Evolutionary conservation across 176 grass and related monocot species (phyloP).

Genomic region (Cenchrus americanus): DNA sequence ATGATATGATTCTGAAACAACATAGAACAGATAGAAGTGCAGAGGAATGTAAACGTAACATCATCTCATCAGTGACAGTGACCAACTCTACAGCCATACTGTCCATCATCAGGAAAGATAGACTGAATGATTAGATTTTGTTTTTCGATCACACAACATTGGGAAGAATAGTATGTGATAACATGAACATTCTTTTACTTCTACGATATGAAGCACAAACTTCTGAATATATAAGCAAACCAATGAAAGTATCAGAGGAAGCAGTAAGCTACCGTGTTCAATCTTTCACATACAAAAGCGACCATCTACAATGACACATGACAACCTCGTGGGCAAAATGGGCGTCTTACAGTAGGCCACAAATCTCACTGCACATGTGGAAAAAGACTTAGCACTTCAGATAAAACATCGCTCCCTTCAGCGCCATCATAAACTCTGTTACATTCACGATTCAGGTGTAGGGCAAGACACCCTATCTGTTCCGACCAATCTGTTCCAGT

Average conservation of each 20-base stretch:
- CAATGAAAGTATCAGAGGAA: conserved; percentile 30
- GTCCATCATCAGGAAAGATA: background rate
- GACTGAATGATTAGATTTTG: background rate
- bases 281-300: conserved; percentile 36
- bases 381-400: conserved; percentile 37
- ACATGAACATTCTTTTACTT: background rate
- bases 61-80: conserved; percentile 8
- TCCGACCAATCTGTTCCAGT: conserved; percentile 35
- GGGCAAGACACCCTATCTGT: conserved; percentile 14
- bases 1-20: background rate
- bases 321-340: conserved; percentile 47
- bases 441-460: background rate
- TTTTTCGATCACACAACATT: background rate
- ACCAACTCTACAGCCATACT: background rate
- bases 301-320: conserved; percentile 48
- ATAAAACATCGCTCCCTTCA: conserved; percentile 30
- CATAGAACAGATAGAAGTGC: background rate
- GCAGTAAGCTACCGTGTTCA: background rate
- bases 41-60: background rate
- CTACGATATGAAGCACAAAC: conserved; percentile 17
- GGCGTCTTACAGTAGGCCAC: conserved; percentile 43
- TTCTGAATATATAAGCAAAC: conserved; percentile 32
- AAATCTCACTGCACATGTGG: conserved; percentile 43
- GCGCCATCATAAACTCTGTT: conserved; percentile 3
- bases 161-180: background rate